Conservation (phyloP, 192 early-diverging fungal species). For the Podila epicladia region DNA sequence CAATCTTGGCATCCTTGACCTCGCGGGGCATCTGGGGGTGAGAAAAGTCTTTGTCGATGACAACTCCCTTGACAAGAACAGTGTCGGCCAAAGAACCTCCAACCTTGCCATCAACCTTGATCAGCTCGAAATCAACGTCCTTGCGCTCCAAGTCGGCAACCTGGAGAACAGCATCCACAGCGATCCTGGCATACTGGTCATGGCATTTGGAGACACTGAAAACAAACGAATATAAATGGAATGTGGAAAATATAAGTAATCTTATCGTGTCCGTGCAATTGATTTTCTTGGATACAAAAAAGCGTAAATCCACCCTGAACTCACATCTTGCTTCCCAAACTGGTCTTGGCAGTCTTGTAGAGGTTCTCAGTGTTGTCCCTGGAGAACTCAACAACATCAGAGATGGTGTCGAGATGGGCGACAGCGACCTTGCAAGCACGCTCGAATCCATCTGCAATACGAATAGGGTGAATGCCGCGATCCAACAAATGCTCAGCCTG, state of each 20-base stretch:
- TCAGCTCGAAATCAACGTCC: constrained; percentile 99
- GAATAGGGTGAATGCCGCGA: constrained; percentile 98
- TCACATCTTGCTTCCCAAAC: constrained; percentile 98
- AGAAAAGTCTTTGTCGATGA: constrained; percentile 99
- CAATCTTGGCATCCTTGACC: constrained; percentile 94
- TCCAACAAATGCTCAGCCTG: constrained; percentile 96
- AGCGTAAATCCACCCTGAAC: background rate
- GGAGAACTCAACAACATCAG: constrained; percentile 89
- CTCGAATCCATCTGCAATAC: constrained; percentile 99
- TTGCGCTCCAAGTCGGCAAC: constrained; percentile 99
- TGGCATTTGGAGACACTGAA: constrained; percentile 96
- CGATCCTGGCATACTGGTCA: constrained; percentile 97
- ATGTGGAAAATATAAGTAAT: background rate
- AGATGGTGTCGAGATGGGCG: constrained; percentile 88
- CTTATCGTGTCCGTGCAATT: background rate
- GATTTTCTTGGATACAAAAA: background rate
- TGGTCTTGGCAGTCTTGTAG: constrained; percentile 95
- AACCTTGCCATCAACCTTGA: constrained; percentile 99
- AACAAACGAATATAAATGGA: background rate
- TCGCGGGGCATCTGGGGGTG: constrained; percentile 99
- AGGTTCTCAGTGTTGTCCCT: constrained; percentile 86
- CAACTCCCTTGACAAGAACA: constrained; percentile 93
- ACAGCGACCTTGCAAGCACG: constrained; percentile 96
- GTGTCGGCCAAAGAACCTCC: constrained; percentile 97
- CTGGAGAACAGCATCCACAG: constrained; percentile 96